Conservation (phyloP, 805 yeast species). For the Starmerella potacharoeniae region DNA sequence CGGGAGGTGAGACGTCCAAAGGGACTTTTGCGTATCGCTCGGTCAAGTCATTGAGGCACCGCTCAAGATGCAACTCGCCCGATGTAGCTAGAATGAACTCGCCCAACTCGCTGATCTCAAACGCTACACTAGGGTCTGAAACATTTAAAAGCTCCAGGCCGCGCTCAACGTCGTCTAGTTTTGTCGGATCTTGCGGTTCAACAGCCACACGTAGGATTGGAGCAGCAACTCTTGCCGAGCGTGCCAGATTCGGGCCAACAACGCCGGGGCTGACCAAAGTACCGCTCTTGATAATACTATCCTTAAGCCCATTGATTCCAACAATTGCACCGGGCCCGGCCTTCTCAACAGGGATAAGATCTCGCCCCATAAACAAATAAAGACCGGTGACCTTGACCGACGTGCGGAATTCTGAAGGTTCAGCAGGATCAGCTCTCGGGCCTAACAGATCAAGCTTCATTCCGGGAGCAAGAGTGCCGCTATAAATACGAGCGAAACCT, state of each 20-base stretch:
- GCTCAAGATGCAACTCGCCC: slow-evolving; percentile 90
- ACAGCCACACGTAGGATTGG: slow-evolving; percentile 92
- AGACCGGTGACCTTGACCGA: slow-evolving; percentile 55
- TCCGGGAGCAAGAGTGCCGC: slow-evolving; percentile 71
- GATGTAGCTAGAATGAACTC: slow-evolving; percentile 91
- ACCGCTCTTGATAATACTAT: slow-evolving; percentile 73
- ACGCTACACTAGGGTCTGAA: slow-evolving; percentile 92
- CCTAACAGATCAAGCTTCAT: slow-evolving; percentile 66
- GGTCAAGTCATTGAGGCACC: slow-evolving; percentile 81
- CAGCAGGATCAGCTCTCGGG: slow-evolving; percentile 71
- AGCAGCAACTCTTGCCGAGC: slow-evolving; percentile 59
- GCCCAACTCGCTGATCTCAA: slow-evolving; percentile 76
- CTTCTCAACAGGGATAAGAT: slow-evolving; percentile 57
- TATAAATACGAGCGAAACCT: slow-evolving; percentile 80
- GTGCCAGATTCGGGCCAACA: slow-evolving; percentile 65
- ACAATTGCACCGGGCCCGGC: slow-evolving; percentile 95
- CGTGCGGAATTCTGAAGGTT: slow-evolving; percentile 42
- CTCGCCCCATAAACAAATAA: slow-evolving; percentile 85
- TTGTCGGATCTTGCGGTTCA: slow-evolving; percentile 84
- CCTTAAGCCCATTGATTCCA: slow-evolving; percentile 85
- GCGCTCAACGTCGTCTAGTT: slow-evolving; percentile 52
- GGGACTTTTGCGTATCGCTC: slow-evolving; percentile 84
- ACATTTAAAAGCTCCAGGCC: slow-evolving; percentile 71
- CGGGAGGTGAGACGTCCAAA: slow-evolving; percentile 77
- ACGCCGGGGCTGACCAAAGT: slow-evolving; percentile 53